Percentiles rank a stretch among this genome's conserved stretches.
Evolutionary conservation across 1,139 yeast species (phyloP).

Genomic region (Geotrichum citri-aurantii): DNA sequence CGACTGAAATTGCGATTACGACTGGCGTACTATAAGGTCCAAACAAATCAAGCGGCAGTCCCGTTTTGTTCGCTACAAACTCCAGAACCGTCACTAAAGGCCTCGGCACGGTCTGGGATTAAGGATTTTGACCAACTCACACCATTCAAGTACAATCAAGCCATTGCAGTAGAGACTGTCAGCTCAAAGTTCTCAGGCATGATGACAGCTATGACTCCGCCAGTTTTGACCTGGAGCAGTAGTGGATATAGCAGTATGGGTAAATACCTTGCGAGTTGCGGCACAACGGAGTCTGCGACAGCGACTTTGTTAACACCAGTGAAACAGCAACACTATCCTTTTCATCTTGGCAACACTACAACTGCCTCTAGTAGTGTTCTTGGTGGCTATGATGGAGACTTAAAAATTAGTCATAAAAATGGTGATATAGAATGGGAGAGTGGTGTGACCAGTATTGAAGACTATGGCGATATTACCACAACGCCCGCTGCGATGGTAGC

Average conservation of each 20-base stretch:
- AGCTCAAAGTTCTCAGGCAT: neutral
- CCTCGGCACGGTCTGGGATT: slow-evolving; percentile 5
- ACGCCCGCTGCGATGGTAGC: neutral
- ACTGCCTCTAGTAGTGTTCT: neutral
- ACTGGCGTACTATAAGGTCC: slow-evolving; percentile 72
- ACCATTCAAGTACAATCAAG: neutral
- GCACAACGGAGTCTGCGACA: neutral
- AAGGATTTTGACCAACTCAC: neutral
- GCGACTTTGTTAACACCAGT: slow-evolving; percentile 2
- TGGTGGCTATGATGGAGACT: neutral
- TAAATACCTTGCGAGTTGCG: neutral
- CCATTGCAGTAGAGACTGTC: neutral
- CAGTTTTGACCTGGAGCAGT: neutral
- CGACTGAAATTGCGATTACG: slow-evolving; percentile 65
- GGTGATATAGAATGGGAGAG: neutral
- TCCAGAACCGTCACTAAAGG: slow-evolving; percentile 19
- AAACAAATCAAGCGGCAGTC: slow-evolving; percentile 46
- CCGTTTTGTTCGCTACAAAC: slow-evolving; percentile 33
- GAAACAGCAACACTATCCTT: slow-evolving; percentile 10
- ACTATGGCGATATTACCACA: neutral
- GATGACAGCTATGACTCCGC: neutral
- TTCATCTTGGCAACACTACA: slow-evolving; percentile 5
- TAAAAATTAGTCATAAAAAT: neutral
- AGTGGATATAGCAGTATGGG: neutral
- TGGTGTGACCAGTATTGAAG: neutral